phyloP scores from a whole-genome alignment of 2,329 filamentous ascomycete species.

The Albifimbria verrucaria region DNA sequence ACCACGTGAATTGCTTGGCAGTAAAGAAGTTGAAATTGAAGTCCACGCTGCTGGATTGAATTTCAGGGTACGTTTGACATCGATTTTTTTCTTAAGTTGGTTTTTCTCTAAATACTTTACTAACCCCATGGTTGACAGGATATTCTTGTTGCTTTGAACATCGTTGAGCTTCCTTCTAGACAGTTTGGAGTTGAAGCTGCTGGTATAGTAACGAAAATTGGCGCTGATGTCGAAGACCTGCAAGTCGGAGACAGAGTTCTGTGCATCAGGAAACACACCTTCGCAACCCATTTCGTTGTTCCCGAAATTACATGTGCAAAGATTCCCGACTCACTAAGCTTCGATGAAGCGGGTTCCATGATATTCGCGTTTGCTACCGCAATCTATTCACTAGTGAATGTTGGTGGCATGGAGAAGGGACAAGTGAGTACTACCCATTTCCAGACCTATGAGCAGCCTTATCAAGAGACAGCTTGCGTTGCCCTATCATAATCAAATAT shows the following conservation, averaged over 20 bases:
- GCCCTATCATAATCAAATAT: neutral
- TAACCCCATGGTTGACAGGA: constrained; percentile 18
- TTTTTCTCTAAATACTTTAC: neutral
- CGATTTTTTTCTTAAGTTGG: constrained; percentile 6
- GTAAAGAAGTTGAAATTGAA: constrained; percentile 29
- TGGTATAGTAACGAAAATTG: constrained; percentile 22
- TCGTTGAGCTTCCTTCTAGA: constrained; percentile 9
- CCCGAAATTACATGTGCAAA: constrained; percentile 16
- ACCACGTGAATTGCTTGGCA: neutral
- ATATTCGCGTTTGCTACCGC: constrained; percentile 29
- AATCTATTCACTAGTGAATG: constrained; percentile 10
- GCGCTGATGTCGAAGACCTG: constrained; percentile 18
- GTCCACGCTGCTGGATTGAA: constrained; percentile 30
- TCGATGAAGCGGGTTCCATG: constrained; percentile 30
- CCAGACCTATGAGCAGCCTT: neutral
- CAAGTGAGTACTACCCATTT: constrained; percentile 3
- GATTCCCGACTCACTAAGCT: constrained; percentile 30
- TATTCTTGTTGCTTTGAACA: constrained; percentile 29
- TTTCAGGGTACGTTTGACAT: constrained; percentile 12
- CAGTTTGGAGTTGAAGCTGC: constrained; percentile 20
- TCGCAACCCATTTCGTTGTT: constrained; percentile 22
- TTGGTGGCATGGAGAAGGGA: constrained; percentile 7
- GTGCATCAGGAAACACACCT: constrained; percentile 13
- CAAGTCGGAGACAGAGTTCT: constrained; percentile 27
- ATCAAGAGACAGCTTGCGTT: neutral